A percentile compares a stretch with the other conserved stretches of the same genome.
phyloP scores from a whole-genome alignment of 352 stramenopile genomes.

The Bremia lactucae region DNA sequence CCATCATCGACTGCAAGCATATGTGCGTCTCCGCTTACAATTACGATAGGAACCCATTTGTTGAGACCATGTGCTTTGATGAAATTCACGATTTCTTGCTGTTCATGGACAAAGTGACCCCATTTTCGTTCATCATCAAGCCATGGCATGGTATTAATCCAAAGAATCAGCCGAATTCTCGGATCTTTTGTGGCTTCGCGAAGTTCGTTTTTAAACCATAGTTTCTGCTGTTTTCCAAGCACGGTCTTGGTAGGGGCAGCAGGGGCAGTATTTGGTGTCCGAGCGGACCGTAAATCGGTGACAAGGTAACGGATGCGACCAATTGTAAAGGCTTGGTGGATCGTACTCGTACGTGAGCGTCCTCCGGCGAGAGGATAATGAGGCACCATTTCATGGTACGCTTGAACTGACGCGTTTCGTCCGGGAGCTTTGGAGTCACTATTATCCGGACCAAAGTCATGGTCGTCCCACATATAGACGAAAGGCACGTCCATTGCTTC shows the following conservation, averaged over 20 bases:
- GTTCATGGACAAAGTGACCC: slow-evolving; percentile 75
- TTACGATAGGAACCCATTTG: slow-evolving; percentile 62
- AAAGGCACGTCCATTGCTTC: slow-evolving; percentile 77
- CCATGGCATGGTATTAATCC: slow-evolving; percentile 85
- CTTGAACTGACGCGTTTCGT: slow-evolving; percentile 57
- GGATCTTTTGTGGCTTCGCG: slow-evolving; percentile 42
- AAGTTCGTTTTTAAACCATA: slow-evolving; percentile 81
- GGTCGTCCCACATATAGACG: slow-evolving; percentile 87
- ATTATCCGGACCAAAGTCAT: slow-evolving; percentile 86
- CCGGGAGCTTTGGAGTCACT: slow-evolving; percentile 69
- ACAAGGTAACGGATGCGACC: slow-evolving; percentile 78
- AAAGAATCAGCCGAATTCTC: slow-evolving; percentile 60
- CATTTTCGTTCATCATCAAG: slow-evolving; percentile 80
- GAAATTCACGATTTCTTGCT: slow-evolving; percentile 65
- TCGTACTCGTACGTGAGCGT: slow-evolving; percentile 25
- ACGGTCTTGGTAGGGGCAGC: slow-evolving; percentile 72
- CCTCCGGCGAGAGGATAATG: slow-evolving; percentile 48
- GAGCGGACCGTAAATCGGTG: slow-evolving; percentile 67
- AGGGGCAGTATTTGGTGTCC: slow-evolving; percentile 53
- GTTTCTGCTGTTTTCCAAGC: slow-evolving; percentile 74
- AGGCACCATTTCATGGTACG: slow-evolving; percentile 74
- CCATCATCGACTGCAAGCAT: slow-evolving; percentile 86
- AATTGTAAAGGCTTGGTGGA: slow-evolving; percentile 78
- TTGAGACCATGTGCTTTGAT: slow-evolving; percentile 56
- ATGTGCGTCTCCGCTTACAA: slow-evolving; percentile 81